Evolutionary conservation across 202 grass and related monocot species (phyloP).

Genomic region (Dendrocalamus latiflorus): DNA sequence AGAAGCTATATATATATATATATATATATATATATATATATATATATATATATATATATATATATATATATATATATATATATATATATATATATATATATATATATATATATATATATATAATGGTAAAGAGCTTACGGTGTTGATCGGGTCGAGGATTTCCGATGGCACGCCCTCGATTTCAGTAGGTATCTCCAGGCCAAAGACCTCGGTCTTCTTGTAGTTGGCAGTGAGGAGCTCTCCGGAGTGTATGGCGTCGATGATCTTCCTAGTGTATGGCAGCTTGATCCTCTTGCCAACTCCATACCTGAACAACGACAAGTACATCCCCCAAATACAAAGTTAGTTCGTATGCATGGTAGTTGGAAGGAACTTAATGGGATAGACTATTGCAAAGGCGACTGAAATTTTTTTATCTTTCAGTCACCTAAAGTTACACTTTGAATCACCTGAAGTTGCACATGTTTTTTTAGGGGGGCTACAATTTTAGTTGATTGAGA

Average conservation of each 20-base stretch:
- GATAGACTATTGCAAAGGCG: too few relatives aligned
- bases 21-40: too few relatives aligned
- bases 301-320: conserved; percentile 57
- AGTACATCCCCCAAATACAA: neutral
- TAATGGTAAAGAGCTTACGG: conserved; percentile 42
- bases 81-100: too few relatives aligned
- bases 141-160: conserved; percentile 96
- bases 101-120: too few relatives aligned
- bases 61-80: too few relatives aligned
- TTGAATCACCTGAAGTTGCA: too few relatives aligned
- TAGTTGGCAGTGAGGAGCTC: conserved; percentile 77
- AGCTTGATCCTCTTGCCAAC: conserved; percentile 94
- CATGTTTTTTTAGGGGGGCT: too few relatives aligned
- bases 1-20: too few relatives aligned
- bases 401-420: too few relatives aligned
- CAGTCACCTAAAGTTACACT: too few relatives aligned
- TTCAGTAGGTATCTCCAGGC: conserved; percentile 85
- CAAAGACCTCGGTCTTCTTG: conserved; percentile 83
- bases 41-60: too few relatives aligned
- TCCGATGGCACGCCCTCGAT: conserved; percentile 73
- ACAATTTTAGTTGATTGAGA: too few relatives aligned
- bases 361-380: neutral
- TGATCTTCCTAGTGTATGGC: conserved; percentile 87
- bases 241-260: conserved; percentile 93
- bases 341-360: neutral